Percentiles rank a stretch among this genome's conserved stretches.
Conservation (phyloP, 1,284 basidiomycete species). For the Marasmius tenuissimus region DNA sequence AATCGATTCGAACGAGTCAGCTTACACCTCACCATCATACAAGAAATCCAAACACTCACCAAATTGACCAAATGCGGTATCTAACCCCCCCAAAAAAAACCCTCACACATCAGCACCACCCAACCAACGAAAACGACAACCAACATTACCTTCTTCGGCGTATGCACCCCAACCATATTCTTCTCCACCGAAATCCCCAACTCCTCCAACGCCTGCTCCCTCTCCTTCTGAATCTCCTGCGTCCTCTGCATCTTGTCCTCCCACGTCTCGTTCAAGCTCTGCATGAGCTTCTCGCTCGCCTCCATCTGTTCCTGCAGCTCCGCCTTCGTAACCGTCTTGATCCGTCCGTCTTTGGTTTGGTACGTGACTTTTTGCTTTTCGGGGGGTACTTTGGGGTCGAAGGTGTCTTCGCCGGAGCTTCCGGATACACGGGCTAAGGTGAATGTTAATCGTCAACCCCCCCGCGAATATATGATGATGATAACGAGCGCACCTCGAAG, state of each 20-base stretch:
- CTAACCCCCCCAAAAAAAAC: slow-evolving; percentile 33
- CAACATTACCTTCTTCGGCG: slow-evolving; percentile 88
- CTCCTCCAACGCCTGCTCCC: slow-evolving; percentile 96
- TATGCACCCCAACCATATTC: slow-evolving; percentile 93
- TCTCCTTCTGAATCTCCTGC: slow-evolving; percentile 92
- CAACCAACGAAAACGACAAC: background rate
- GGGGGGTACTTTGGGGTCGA: slow-evolving; percentile 87
- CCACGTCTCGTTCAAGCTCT: slow-evolving; percentile 96
- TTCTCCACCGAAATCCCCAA: slow-evolving; percentile 97
- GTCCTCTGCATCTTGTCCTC: slow-evolving; percentile 94
- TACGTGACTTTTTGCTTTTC: slow-evolving; percentile 97
- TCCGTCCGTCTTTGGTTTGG: slow-evolving; percentile 88
- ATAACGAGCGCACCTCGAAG: slow-evolving; percentile 59
- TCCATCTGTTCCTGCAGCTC: slow-evolving; percentile 97
- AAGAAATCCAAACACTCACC: slow-evolving; percentile 43
- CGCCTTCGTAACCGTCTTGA: slow-evolving; percentile 95
- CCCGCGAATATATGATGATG: slow-evolving; percentile 8
- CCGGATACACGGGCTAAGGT: slow-evolving; percentile 71
- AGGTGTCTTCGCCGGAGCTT: slow-evolving; percentile 70
- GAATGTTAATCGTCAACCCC: too few species aligned
- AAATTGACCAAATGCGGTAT: slow-evolving; percentile 96
- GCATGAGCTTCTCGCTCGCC: slow-evolving; percentile 96
- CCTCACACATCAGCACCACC: slow-evolving; percentile 10
- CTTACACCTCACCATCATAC: slow-evolving; percentile 6
- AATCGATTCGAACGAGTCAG: background rate